A percentile compares a stretch with the other conserved stretches of the same genome.
Evolutionary conservation across 441 rosid genomes (phyloP).

Genomic region (Raphanus hybrid): DNA sequence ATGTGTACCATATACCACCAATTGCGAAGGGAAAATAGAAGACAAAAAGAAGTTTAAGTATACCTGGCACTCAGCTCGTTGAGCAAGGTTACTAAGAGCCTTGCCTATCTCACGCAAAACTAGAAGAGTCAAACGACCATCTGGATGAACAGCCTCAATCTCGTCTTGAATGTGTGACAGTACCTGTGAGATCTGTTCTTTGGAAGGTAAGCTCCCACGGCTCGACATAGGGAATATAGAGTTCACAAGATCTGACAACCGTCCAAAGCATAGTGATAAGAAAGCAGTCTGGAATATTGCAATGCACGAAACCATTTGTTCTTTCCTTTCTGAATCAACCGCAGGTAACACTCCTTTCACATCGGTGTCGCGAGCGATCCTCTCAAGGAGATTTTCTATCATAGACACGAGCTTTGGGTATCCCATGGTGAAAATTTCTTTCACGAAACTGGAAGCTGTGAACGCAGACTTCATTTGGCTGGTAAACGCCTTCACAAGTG

Average conservation of each 20-base stretch:
- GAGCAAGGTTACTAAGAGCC: conserved; percentile 77
- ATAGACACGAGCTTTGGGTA: conserved; percentile 90
- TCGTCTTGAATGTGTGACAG: conserved; percentile 89
- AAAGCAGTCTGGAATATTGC: conserved; percentile 92
- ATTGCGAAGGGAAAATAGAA: conserved; percentile 14
- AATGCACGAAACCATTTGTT: conserved; percentile 79
- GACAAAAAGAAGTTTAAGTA: conserved; percentile 6
- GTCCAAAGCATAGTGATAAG: conserved; percentile 75
- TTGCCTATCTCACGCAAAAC: conserved; percentile 89
- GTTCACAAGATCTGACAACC: conserved; percentile 90
- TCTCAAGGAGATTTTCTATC: conserved; percentile 85
- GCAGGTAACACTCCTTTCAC: conserved; percentile 94
- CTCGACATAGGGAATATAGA: conserved; percentile 83
- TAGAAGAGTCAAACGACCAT: conserved; percentile 88
- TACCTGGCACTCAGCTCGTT: conserved; percentile 98
- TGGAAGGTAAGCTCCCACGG: conserved; percentile 95
- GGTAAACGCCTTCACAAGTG: conserved; percentile 87
- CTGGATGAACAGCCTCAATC: conserved; percentile 89
- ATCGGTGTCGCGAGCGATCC: conserved; percentile 81
- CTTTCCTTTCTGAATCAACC: conserved; percentile 72
- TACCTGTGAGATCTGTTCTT: conserved; percentile 83
- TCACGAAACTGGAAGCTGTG: conserved; percentile 97
- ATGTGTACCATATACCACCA: conserved; percentile 1
- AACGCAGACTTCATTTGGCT: conserved; percentile 94
- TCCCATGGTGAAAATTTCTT: conserved; percentile 88